phyloP scores from a whole-genome alignment of 306 rosid species.

The Quercus mongolica region DNA sequence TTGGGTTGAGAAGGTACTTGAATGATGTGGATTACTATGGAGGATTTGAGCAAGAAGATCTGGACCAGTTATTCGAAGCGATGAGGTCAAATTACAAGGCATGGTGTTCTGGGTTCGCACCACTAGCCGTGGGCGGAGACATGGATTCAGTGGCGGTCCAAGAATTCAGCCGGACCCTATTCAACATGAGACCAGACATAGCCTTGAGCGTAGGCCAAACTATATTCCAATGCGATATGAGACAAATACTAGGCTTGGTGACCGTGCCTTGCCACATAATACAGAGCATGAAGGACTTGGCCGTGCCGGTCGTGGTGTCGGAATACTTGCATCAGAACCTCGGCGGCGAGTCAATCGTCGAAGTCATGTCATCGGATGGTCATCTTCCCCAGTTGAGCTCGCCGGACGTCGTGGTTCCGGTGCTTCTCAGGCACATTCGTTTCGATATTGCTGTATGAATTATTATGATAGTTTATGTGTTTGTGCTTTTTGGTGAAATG shows the following conservation, averaged over 20 bases:
- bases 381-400: slow-evolving; percentile 89
- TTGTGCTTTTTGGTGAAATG: too few relatives aligned
- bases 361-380: slow-evolving; percentile 72
- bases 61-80: slow-evolving; percentile 61
- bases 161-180: slow-evolving; percentile 82
- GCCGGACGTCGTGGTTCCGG: slow-evolving; percentile 69
- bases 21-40: slow-evolving; percentile 77
- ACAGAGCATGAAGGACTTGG: slow-evolving; percentile 73
- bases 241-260: slow-evolving; percentile 43
- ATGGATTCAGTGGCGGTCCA: slow-evolving; percentile 84
- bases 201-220: slow-evolving; percentile 55
- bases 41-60: slow-evolving; percentile 77
- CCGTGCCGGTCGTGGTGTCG: slow-evolving; percentile 72
- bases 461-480: too few relatives aligned
- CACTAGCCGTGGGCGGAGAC: slow-evolving; percentile 79
- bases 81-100: slow-evolving; percentile 74
- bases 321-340: slow-evolving; percentile 68
- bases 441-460: slow-evolving; percentile 37
- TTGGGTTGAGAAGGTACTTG: slow-evolving; percentile 46
- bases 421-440: slow-evolving; percentile 62
- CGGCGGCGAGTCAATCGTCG: slow-evolving; percentile 62
- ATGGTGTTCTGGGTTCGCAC: slow-evolving; percentile 84
- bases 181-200: slow-evolving; percentile 90
- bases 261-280: slow-evolving; percentile 71
- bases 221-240: slow-evolving; percentile 73